Base-by-base conservation (phyloP, 352 stramenopile species). In the Aphanomyces invadans region DNA sequence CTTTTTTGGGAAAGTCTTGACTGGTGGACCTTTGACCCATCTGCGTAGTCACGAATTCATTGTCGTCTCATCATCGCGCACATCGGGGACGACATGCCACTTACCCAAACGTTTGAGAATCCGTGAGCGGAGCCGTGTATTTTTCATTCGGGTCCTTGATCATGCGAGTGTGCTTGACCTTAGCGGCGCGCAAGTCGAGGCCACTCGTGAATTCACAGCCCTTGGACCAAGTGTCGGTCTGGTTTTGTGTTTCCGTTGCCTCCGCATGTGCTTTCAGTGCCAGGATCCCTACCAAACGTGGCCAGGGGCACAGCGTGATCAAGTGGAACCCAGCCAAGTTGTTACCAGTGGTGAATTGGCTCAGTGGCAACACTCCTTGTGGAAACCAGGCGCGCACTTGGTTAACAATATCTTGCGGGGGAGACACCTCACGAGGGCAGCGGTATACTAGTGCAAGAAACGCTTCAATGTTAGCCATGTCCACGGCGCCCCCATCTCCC, bases 311-410 rank as follows among this genome's bases (percentile, higher is more conserved):
- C n/a, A n/a, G n/a, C n/a, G n/a, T n/a, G 7, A 0, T 7, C 15
- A n/a, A 26, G 25, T 12, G 25, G 45, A 57, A n/a, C 3, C 28
- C 19, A 19, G 23, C 10, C 45, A 17, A 23, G 0, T 21, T 49
- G 28, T 21, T 19, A 57, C 60, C 60, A 32, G 60, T 32, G 31
- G 45, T 17, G 25, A 67, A 67, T 26, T 67, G 60, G 1, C 11
- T 26, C 36, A n/a, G 32, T 3, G 60, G 60, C 17, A 67, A 15
- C 1, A 7, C 38, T 21, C 46, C 60, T n/a, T 23, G 11, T 9
- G 60, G 60, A 57, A 67, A 67, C 60, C 60, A 67, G n/a, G 60
- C 60, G 4, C 21, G 39, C 1, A 67, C 33, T 67, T 67, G 60
- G 46, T 67, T 44, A 4, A 67, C 44, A 59, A 67, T 67, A 5